Evolutionary conservation across 2,329 filamentous ascomycete species (phyloP).

Genomic region (Talaromyces sp.): DNA sequence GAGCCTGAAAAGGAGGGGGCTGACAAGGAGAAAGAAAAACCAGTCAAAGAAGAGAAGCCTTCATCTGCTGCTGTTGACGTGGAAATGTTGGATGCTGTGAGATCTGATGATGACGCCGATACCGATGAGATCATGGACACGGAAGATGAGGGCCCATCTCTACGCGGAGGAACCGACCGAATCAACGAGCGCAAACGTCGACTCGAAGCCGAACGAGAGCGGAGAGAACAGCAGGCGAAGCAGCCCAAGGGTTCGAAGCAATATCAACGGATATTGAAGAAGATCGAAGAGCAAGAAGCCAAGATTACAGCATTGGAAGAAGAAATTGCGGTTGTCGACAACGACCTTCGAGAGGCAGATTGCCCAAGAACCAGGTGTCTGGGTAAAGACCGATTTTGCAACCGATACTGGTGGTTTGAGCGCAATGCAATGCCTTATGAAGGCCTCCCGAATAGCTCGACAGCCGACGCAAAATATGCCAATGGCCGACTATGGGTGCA

Average conservation of each 20-base stretch:
- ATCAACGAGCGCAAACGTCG: constrained; percentile 73
- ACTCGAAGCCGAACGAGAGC: constrained; percentile 63
- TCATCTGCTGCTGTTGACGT: not conserved
- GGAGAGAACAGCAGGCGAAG: constrained; percentile 60
- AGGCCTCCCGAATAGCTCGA: constrained; percentile 82
- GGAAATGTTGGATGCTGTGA: constrained; percentile 6
- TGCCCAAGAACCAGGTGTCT: constrained; percentile 84
- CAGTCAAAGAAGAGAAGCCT: constrained; percentile 6
- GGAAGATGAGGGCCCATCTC: constrained; percentile 61
- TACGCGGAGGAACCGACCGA: constrained; percentile 61
- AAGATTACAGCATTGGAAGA: constrained; percentile 75
- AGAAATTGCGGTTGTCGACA: constrained; percentile 78
- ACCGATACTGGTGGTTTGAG: constrained; percentile 99
- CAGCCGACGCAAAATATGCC: constrained; percentile 77
- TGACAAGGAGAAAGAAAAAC: constrained; percentile 28
- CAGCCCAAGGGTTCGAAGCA: constrained; percentile 77
- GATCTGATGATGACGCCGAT: constrained; percentile 8
- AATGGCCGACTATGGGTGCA: constrained; percentile 97
- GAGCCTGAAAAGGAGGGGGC: constrained; percentile 39
- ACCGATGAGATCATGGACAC: constrained; percentile 57
- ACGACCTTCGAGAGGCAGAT: constrained; percentile 88
- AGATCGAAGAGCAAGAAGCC: constrained; percentile 81
- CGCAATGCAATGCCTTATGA: constrained; percentile 96
- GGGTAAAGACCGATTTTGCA: constrained; percentile 95
- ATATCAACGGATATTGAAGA: constrained; percentile 78